Conservation (phyloP, 2,329 filamentous ascomycete species). For the Neopestalotiopsis rosae region DNA sequence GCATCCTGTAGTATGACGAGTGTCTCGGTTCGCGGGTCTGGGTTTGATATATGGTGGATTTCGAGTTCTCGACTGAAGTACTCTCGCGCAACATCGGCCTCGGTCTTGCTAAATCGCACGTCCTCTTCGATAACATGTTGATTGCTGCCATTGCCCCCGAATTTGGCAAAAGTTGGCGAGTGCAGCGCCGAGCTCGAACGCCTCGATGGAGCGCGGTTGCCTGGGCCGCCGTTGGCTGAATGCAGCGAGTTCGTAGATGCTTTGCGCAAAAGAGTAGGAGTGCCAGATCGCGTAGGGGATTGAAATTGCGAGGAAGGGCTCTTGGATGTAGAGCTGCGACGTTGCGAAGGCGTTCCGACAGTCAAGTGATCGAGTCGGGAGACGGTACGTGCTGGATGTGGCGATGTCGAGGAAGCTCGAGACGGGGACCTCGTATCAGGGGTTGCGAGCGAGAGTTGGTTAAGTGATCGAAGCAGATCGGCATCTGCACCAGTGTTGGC, state of each 20-base stretch:
- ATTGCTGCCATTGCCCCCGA: constrained; percentile 37
- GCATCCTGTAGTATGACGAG: constrained; percentile 89
- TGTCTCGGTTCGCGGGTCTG: constrained; percentile 59
- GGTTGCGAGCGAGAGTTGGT: constrained; percentile 43
- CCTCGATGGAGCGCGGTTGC: constrained; percentile 47
- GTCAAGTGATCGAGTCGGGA: constrained; percentile 24
- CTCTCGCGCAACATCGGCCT: constrained; percentile 64
- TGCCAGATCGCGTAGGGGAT: constrained; percentile 50
- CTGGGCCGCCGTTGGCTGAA: constrained; percentile 48
- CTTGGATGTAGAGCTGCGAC: constrained; percentile 27
- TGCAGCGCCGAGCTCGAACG: constrained; percentile 52
- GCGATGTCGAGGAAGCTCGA: constrained; percentile 43
- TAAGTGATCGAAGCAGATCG: constrained; percentile 33
- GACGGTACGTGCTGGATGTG: constrained; percentile 30
- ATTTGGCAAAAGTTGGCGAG: constrained; percentile 45
- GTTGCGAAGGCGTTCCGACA: constrained; percentile 20
- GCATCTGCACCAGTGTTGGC: constrained; percentile 24
- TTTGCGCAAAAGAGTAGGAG: constrained; percentile 59
- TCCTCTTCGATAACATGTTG: constrained; percentile 39
- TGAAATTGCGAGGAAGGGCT: constrained; percentile 37
- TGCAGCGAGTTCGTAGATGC: constrained; percentile 63
- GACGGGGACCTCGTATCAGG: constrained; percentile 31
- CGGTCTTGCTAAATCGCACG: constrained; percentile 49
- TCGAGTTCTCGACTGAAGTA: constrained; percentile 75
- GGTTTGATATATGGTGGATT: constrained; percentile 57